Evolutionary conservation across 2,329 filamentous ascomycete genomes (phyloP).

Genomic region (Trichophyton benhamiae): DNA sequence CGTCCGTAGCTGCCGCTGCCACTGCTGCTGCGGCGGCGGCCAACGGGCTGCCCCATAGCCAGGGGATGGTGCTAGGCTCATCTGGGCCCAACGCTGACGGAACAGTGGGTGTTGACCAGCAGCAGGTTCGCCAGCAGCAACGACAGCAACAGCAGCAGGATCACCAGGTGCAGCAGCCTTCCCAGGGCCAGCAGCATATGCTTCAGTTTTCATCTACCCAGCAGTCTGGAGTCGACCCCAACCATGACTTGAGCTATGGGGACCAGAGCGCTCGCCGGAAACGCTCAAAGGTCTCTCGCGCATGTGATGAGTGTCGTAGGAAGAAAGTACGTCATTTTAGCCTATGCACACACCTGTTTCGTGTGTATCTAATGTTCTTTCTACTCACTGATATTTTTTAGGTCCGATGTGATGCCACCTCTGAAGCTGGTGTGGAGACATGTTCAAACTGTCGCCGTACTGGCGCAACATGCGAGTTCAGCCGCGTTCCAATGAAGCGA

Average conservation of each 20-base stretch:
- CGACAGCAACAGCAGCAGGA: slow-evolving; percentile 7
- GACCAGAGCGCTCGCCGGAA: slow-evolving; percentile 59
- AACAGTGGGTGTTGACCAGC: slow-evolving; percentile 24
- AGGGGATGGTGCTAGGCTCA: slow-evolving; percentile 29
- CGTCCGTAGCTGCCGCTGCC: slow-evolving; percentile 27
- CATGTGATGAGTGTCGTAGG: slow-evolving; percentile 76
- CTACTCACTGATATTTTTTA: slow-evolving; percentile 17
- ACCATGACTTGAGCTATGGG: slow-evolving; percentile 40
- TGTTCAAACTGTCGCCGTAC: slow-evolving; percentile 74
- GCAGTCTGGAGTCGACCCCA: slow-evolving; percentile 34
- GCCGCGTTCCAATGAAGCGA: slow-evolving; percentile 73
- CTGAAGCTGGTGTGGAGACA: slow-evolving; percentile 58
- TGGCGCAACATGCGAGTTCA: slow-evolving; percentile 69
- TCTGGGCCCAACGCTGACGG: slow-evolving; percentile 27
- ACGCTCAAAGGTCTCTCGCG: slow-evolving; percentile 73
- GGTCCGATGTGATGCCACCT: slow-evolving; percentile 74
- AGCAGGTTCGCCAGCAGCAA: slow-evolving; percentile 10
- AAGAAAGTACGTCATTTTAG: slow-evolving; percentile 49
- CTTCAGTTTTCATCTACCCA: slow-evolving; percentile 33
- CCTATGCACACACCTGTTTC: slow-evolving; percentile 7
- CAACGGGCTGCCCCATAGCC: slow-evolving; percentile 30
- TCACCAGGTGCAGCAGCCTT: background rate
- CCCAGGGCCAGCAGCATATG: slow-evolving; percentile 23
- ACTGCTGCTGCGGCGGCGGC: slow-evolving; percentile 25
- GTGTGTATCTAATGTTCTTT: background rate